Conservation (phyloP, 345 rosid species). For the Eucalyptus regnans region DNA sequence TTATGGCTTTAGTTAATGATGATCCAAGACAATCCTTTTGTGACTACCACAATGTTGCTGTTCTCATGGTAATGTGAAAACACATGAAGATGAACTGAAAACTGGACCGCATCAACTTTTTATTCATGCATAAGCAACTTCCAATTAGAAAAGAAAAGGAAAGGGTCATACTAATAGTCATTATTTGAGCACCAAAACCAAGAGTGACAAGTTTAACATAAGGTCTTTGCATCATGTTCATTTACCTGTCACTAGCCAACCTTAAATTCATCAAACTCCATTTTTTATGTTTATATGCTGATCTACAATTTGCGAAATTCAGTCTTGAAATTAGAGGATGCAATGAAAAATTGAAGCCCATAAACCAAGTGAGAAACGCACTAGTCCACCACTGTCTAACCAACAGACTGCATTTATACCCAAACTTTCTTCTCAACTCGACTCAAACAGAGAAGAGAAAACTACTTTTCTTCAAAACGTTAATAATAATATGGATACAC, state of each 20-base stretch:
- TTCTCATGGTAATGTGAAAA: background rate
- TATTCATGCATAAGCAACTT: background rate
- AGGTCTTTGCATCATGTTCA: background rate
- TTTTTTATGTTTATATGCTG: background rate
- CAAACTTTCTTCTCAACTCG: background rate
- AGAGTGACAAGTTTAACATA: background rate
- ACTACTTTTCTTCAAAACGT: background rate
- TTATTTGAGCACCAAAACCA: background rate
- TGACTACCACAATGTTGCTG: background rate
- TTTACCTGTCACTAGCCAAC: background rate
- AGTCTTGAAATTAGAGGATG: background rate
- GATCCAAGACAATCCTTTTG: background rate
- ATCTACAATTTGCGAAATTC: background rate
- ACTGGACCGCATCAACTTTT: background rate
- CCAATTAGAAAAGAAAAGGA: background rate
- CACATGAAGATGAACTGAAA: background rate
- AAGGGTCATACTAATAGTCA: background rate
- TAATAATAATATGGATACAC: background rate
- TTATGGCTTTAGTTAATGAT: background rate
- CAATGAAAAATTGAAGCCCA: background rate
- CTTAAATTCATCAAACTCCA: background rate
- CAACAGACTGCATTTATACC: background rate
- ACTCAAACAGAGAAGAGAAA: background rate
- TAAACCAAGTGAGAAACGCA: background rate
- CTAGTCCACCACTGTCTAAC: background rate